Evolutionary conservation across 176 grass and related monocot genomes (phyloP), one percentile per base, ranked within the genome.

Genomic region (Oryza officinalis): DNA sequence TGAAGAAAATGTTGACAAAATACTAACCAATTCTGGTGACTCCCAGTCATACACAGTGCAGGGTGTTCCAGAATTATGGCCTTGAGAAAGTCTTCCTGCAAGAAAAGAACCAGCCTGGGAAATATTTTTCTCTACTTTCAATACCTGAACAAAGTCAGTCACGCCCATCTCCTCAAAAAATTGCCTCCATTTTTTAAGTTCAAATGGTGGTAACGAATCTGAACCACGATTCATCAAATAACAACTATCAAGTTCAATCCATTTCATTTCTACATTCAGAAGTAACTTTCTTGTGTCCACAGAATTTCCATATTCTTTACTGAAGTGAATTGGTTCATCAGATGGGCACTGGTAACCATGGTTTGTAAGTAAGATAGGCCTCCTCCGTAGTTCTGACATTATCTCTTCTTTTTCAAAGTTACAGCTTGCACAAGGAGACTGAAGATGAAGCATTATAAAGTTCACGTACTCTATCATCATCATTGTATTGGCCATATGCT

Each of bases 141-240:
- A 87, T 79, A 95, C 83, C 87, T 91, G 91, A 43, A 98, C 91
- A 79, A 98, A 98, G 84, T 98, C 96, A 87, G 93, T 95, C 38
- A 93, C 85, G 40, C 96, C 93, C 65, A 98, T 80, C 65, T 93
- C 93, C 71, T 92, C 87, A 76, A 98, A 88, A 85, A 98, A 98
- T 30, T 77, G 85, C 59, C 93, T 94, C 92, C 96, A 98, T 47
- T 45, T 73, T 67, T 76, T 85, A 40, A 65, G 40, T 83, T 76
- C 69, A 88, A 65, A 87, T 83, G 74, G 43, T 83, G 77, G 44
- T 80, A 86, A 83, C 4, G 66, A 84, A 71, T 61, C 61, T 50
- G 83, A 84, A 91, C 89, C 77, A 83, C 75, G 79, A 90, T 91
- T 88, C 84, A 32, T 87, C 90, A 98, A 85, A 87, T 98, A 98